Evolutionary conservation across 2,329 filamentous ascomycete species (phyloP).

Genomic region (Phymatotrichopsis omnivora): DNA sequence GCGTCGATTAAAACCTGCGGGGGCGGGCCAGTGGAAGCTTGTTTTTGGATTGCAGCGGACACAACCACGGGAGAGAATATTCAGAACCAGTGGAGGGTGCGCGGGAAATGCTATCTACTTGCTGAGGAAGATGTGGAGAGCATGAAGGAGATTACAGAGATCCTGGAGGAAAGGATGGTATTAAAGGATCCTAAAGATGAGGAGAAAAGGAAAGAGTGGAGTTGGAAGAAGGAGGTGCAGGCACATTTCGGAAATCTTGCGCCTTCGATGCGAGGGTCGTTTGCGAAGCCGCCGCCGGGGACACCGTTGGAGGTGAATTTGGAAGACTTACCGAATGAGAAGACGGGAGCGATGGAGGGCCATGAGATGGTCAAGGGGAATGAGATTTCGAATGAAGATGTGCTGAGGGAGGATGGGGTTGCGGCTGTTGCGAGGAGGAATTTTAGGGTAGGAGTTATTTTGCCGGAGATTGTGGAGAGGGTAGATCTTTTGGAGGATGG

Average conservation of each 20-base stretch:
- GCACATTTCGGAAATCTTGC: slow-evolving; percentile 83
- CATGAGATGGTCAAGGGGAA: slow-evolving; percentile 45
- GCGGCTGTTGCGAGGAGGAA: slow-evolving; percentile 46
- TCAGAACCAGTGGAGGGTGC: slow-evolving; percentile 65
- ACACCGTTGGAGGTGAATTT: slow-evolving; percentile 46
- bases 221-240: slow-evolving; percentile 68
- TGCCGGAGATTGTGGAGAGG: slow-evolving; percentile 57
- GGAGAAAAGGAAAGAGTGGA: slow-evolving; percentile 49
- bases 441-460: slow-evolving; percentile 76
- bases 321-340: slow-evolving; percentile 37
- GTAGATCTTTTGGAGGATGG: slow-evolving; percentile 50
- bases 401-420: slow-evolving; percentile 17
- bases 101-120: slow-evolving; percentile 65
- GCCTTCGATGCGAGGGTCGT: slow-evolving; percentile 67
- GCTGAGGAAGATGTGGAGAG: slow-evolving; percentile 42
- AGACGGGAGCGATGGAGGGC: slow-evolving; percentile 37
- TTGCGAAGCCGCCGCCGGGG: slow-evolving; percentile 62
- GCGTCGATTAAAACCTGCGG: slow-evolving; percentile 45
- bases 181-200: slow-evolving; percentile 35
- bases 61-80: slow-evolving; percentile 47
- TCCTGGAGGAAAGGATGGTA: slow-evolving; percentile 55
- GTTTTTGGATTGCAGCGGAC: slow-evolving; percentile 56
- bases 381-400: slow-evolving; percentile 54
- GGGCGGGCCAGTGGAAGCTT: slow-evolving; percentile 65
- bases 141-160: slow-evolving; percentile 48